Percentiles rank a stretch among this genome's conserved stretches.
Conservation (phyloP, 1,139 yeast species). For the Yamadazyma pseudoaaseri region DNA sequence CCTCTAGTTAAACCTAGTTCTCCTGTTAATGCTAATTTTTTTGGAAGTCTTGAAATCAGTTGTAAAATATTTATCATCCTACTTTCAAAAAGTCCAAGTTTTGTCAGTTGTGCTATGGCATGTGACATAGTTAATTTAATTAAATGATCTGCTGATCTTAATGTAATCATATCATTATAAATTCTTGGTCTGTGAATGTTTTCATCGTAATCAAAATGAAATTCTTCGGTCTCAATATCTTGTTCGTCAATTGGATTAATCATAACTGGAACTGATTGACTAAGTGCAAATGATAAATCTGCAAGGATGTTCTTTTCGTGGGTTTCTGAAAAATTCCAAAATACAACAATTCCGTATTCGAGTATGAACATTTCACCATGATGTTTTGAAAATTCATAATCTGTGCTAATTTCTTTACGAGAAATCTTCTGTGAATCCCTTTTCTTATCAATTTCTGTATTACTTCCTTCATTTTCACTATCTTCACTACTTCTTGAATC, state of each 20-base stretch:
- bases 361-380: slow-evolving; percentile 87
- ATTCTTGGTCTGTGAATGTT: slow-evolving; percentile 84
- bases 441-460: slow-evolving; percentile 9
- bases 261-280: slow-evolving; percentile 47
- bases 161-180: slow-evolving; percentile 90
- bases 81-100: slow-evolving; percentile 85
- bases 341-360: slow-evolving; percentile 91
- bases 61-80: slow-evolving; percentile 82
- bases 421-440: background rate
- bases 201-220: slow-evolving; percentile 86
- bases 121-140: slow-evolving; percentile 92
- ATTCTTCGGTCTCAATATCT: slow-evolving; percentile 93
- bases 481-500: slow-evolving; percentile 10
- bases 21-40: slow-evolving; percentile 87
- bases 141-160: slow-evolving; percentile 87
- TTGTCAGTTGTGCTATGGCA: slow-evolving; percentile 96
- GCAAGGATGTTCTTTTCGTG: slow-evolving; percentile 94
- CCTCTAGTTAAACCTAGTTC: slow-evolving; percentile 74
- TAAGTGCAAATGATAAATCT: slow-evolving; percentile 73
- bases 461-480: slow-evolving; percentile 3
- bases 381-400: slow-evolving; percentile 61
- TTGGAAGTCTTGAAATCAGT: slow-evolving; percentile 85
- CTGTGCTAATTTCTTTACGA: slow-evolving; percentile 1
- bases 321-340: slow-evolving; percentile 92
- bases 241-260: slow-evolving; percentile 81